phyloP scores from a whole-genome alignment of 2,329 filamentous ascomycete genomes.

The Diplodia sapinea region DNA sequence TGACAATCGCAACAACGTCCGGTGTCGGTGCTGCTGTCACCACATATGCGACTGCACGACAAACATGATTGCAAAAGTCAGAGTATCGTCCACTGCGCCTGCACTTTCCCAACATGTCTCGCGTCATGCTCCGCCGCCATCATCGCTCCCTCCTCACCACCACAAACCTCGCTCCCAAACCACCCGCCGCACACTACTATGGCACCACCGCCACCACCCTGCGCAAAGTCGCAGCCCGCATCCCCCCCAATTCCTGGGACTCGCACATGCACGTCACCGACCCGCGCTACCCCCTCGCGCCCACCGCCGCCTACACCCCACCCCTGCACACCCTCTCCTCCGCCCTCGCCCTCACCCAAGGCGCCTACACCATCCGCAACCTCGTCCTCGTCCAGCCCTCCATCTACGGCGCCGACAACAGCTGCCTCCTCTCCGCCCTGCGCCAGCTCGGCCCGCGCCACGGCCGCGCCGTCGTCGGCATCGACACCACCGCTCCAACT shows the following conservation, averaged over 20 bases:
- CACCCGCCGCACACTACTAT: not conserved
- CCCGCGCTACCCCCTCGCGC: slow-evolving; percentile 58
- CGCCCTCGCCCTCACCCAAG: slow-evolving; percentile 58
- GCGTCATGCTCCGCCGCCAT: not conserved
- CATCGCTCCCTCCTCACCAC: not conserved
- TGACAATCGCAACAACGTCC: slow-evolving; percentile 16
- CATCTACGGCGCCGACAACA: slow-evolving; percentile 67
- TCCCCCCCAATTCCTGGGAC: slow-evolving; percentile 61
- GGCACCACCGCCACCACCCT: not conserved
- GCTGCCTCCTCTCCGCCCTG: slow-evolving; percentile 63
- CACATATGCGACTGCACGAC: not conserved
- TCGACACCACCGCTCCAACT: slow-evolving; percentile 52
- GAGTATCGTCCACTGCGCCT: not conserved
- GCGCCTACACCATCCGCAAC: slow-evolving; percentile 57
- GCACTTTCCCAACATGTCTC: not conserved
- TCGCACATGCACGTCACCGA: slow-evolving; percentile 69
- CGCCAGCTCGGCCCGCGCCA: slow-evolving; percentile 54
- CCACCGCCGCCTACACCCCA: slow-evolving; percentile 60
- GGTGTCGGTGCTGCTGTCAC: slow-evolving; percentile 4
- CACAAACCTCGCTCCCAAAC: not conserved
- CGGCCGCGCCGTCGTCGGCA: slow-evolving; percentile 62
- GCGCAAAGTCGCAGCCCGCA: slow-evolving; percentile 33
- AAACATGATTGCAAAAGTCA: not conserved
- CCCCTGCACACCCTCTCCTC: slow-evolving; percentile 57
- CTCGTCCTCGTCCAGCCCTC: slow-evolving; percentile 66